Evolutionary conservation across 176 grass and related monocot species (phyloP), one percentile per base, ranked within the genome.

Genomic region (Alloteropsis semialata): DNA sequence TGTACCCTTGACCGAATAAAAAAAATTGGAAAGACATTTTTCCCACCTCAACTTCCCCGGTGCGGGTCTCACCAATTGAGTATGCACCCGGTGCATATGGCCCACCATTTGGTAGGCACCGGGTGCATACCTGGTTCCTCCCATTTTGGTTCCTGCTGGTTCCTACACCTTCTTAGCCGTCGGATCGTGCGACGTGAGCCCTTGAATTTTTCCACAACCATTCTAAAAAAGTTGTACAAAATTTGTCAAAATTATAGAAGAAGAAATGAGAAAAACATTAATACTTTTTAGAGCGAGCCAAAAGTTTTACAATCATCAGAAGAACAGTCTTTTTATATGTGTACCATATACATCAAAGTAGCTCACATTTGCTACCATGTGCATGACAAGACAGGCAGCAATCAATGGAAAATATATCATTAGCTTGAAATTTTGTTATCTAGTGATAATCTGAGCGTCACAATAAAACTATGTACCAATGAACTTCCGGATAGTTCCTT

Each of bases 401-500:
- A 51, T 49, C 10, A 49, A 64, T 22, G 7, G 19, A 54, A 54
- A 22, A 19, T 54, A 22, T 1, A 54, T 54, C 50, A 9, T 32
- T 48, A n/a, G 24, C 30, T 78, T 83, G 21, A 76, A 45, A 69
- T 34, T 42, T 21, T 59, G 10, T 44, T 53, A 17, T n/a, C 24
- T 2, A 5, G 21, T 18, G 12, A 59, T 42, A 43, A 59, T 87
- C 81, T 59, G 28, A 92, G 21, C 58, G 74, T 41, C 10, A 2
- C 32, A 37, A 81, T 49, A 82, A 67, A 5, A 56, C 37, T 66
- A 73, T 64, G 3, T 97, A 97, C 94, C 94, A 74, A 80, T 67
- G 92, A 87, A 78, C 56, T 89, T 59, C 94, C 94, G 0, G 94
- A 94, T 24, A 97, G 45, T 60, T 90, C 94, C 38, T 62, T 94